These are phyloP conservation scores for Ceratocystis albifundus DNA, from an alignment of 2,329 filamentous ascomycete genomes.

Conservation along the genomic window DNA sequence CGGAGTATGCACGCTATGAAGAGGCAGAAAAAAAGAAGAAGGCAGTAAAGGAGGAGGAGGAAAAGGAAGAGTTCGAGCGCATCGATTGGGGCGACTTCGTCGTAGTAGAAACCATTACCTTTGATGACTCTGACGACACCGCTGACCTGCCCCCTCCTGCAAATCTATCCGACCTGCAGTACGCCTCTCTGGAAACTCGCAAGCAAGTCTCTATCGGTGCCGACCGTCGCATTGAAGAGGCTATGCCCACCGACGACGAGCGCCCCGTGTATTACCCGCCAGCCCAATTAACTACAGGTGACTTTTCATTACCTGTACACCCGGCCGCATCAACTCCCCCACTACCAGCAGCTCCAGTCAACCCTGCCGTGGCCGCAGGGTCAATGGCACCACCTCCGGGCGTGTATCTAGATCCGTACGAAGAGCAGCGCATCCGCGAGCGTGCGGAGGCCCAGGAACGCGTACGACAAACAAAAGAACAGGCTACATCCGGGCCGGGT, in stretches of 20 bases:
- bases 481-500: constrained; percentile 61
- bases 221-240: constrained; percentile 82
- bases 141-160: constrained; percentile 79
- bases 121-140: constrained; percentile 78
- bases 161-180: constrained; percentile 81
- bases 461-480: constrained; percentile 54
- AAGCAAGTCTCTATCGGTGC: constrained; percentile 77
- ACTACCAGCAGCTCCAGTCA: constrained; percentile 28
- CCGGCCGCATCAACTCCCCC: constrained; percentile 31
- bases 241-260: constrained; percentile 68
- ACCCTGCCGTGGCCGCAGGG: constrained; percentile 32
- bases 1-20: constrained; percentile 76
- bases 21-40: constrained; percentile 78
- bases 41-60: constrained; percentile 75
- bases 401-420: constrained; percentile 27
- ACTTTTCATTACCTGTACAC: constrained; percentile 37
- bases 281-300: constrained; percentile 34
- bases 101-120: constrained; percentile 87
- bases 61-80: constrained; percentile 63
- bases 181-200: constrained; percentile 88
- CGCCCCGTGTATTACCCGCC: constrained; percentile 13
- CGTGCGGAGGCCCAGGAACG: constrained; percentile 48
- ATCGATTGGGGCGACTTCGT: constrained; percentile 98
- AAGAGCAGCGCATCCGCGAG: constrained; percentile 52
- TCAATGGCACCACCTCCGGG: constrained; percentile 6